Conservation (phyloP, 805 yeast genomes). For the Hyphopichia homilentoma region DNA sequence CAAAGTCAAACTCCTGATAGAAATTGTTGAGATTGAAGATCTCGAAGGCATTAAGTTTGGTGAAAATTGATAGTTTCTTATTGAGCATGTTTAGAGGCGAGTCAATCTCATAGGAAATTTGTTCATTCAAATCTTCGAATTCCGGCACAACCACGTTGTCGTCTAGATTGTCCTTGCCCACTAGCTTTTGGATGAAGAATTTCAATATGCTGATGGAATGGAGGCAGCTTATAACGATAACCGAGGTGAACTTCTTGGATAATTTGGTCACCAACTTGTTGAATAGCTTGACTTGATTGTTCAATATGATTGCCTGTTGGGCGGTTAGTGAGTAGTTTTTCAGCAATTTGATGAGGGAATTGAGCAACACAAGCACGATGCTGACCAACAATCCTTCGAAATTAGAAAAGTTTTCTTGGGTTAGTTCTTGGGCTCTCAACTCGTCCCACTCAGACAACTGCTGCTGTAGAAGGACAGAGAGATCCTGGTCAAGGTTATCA, state of each 20-base stretch:
- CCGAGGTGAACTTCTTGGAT: conserved; percentile 13
- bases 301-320: conserved; percentile 13
- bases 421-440: conserved; percentile 8
- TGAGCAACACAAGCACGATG: conserved; percentile 24
- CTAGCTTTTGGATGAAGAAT: too few relatives aligned
- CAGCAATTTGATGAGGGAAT: conserved; percentile 15
- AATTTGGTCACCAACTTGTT: conserved; percentile 22
- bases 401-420: conserved; percentile 8
- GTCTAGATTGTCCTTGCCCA: background rate
- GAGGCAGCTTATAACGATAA: conserved; percentile 21
- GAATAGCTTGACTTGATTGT: conserved; percentile 30
- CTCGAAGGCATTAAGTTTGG: too few relatives aligned
- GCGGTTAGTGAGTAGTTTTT: conserved; percentile 1
- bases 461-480: conserved; percentile 9
- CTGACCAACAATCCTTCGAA: conserved; percentile 30
- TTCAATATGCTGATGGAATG: conserved; percentile 29
- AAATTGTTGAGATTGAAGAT: conserved; percentile 13
- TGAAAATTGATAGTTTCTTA: too few relatives aligned
- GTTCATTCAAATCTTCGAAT: conserved; percentile 5
- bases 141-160: too few relatives aligned
- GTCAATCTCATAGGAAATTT: conserved; percentile 7
- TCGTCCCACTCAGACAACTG: conserved; percentile 24
- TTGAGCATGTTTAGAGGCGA: conserved; percentile 2
- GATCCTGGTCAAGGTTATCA: conserved; percentile 7
- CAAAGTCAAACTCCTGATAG: conserved; percentile 19